Evolutionary conservation across 306 rosid genomes (phyloP), one percentile per base, ranked within the genome.

Genomic region (Vicia faba): DNA sequence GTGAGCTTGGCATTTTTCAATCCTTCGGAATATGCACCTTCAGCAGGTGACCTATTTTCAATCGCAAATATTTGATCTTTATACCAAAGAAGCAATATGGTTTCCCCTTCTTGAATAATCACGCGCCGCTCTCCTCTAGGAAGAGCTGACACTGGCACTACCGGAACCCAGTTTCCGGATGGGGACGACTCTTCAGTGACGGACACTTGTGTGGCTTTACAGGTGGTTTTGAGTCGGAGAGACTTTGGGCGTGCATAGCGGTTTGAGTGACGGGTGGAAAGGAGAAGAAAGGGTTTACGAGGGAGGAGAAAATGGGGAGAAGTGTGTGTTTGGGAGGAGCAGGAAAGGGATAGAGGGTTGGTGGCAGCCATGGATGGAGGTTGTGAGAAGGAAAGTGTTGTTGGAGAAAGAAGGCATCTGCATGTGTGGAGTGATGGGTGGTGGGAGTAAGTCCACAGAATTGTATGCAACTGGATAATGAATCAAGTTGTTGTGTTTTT

Each of bases 31-130:
- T 92, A 92, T 20, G 98, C 98, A 11, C 98, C 98, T 82, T 92
- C 98, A 48, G 98, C 98, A 70, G 98, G 98, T 23, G 98, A 92
- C 61, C 89, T 61, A 31, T 92, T 92, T 74, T 92, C 98, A 55
- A 89, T 87, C 3, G 98, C 98, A 18, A 69, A 89, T 9, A 92
- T 83, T 78, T 74, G 56, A 26, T 92, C 84, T 59, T 92, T 92
- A 58, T 86, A 92, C 98, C 98, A 92, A 0, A 92, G 75, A 73
- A 92, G 72, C 55, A 92, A 55, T 55, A 92, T 87, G 1, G 88
- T 75, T 71, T 92, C 93, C 0, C 83, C 83, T 3, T 84, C 96
- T 76, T 92, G 98, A 36, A 92, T 71, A 3, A 92, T 92, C 68
- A 92, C 98, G 16, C 98, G 86, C 75, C 98, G 76, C 79, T 92